Evolutionary conservation across 2,329 filamentous ascomycete species (phyloP), one percentile per base, ranked within the genome.

Genomic region (Rosellinia necatrix): DNA sequence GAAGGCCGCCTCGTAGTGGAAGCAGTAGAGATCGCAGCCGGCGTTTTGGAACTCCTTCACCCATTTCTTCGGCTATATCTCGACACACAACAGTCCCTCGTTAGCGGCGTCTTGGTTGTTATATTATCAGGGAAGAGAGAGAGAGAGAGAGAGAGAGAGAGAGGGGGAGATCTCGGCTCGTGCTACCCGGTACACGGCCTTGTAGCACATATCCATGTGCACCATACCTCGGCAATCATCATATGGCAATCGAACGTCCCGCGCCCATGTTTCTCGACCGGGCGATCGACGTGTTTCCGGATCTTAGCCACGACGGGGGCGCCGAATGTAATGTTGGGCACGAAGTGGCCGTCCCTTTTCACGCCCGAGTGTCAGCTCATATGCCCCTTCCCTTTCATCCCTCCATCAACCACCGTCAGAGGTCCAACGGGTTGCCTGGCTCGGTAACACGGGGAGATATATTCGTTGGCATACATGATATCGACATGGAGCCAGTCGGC

Each of bases 191-290:
- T n/a, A n/a, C n/a, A n/a, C n/a, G n/a, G 21, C 13, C 9, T 21
- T 22, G 12, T 21, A 15, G 24, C 17, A 37, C 10, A 19, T 19
- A 17, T 2, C 4, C 32, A n/a, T 32, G 12, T 22, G 37, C 15
- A 42, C n/a, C 54, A 19, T 81, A 93, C 91, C 88, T 99, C 93
- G 68, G 91, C 87, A 71, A 99, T 96, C 94, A 99, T 99, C 94
- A 99, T 97, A 77, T 99, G 94, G 82, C 94, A 99, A 76, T 99
- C 94, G 73, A 99, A 99, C 12, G 93, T 97, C 60, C 94, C 94
- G 66, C 87, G 89, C 49, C 90, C 92, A 64, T 88, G 80, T 29
- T 82, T 82, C 48, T 82, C 78, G 35, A 80, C 80, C 3, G 92
- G 92, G 65, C 82, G 81, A 54, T 91, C 87, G 67, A 99, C 92